Conservation (phyloP, 2,329 filamentous ascomycete genomes). For the Gyromitra esculenta region DNA sequence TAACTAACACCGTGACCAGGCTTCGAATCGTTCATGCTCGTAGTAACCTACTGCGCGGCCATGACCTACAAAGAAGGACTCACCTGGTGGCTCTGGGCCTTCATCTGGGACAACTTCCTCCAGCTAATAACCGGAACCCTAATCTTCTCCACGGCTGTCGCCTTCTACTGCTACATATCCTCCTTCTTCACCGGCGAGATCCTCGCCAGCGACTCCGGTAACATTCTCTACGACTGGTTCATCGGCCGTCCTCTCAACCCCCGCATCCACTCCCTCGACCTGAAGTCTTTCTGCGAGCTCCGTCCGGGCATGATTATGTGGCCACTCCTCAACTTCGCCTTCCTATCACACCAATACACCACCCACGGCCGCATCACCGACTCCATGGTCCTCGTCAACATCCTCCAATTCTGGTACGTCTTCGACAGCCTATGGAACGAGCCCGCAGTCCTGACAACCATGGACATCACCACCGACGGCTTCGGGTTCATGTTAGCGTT, state of each 20-base stretch:
- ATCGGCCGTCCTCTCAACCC: conserved; percentile 96
- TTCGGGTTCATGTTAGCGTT: conserved; percentile 96
- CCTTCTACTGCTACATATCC: conserved; percentile 80
- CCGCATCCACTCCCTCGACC: conserved; percentile 84
- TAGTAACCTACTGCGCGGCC: conserved; percentile 76
- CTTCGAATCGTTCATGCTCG: conserved; percentile 65
- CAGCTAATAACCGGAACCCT: conserved; percentile 86
- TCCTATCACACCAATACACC: conserved; percentile 87
- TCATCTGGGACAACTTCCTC: conserved; percentile 89
- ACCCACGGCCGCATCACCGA: conserved; percentile 84
- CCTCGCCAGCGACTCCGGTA: conserved; percentile 83
- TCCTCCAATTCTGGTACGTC: conserved; percentile 82
- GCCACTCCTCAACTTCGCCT: conserved; percentile 84
- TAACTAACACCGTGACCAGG: not conserved
- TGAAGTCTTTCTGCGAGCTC: conserved; percentile 89
- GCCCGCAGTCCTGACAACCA: conserved; percentile 86
- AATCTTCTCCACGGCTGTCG: conserved; percentile 75
- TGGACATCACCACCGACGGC: conserved; percentile 91
- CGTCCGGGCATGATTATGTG: conserved; percentile 91
- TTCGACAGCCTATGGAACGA: conserved; percentile 89
- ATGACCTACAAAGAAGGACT: conserved; percentile 76
- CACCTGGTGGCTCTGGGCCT: conserved; percentile 88
- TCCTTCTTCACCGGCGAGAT: conserved; percentile 81
- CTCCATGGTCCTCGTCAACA: conserved; percentile 80
- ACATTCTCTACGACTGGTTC: conserved; percentile 93